These are phyloP conservation scores for Forsythia viridissima DNA, from an alignment of 257 asterid genomes.

Conservation along the genomic window DNA sequence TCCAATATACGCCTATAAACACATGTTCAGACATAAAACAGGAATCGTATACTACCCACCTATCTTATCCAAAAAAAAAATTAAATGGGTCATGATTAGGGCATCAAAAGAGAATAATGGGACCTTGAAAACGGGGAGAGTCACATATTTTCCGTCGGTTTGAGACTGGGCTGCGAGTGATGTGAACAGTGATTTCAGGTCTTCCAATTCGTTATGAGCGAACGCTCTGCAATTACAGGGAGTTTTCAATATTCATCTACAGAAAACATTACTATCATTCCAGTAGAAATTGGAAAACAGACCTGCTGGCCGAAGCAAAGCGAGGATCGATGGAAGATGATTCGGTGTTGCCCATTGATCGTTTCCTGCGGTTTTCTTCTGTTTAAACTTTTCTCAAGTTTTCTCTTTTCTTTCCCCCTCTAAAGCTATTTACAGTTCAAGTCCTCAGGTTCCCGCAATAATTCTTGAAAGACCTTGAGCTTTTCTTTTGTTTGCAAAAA, in stretches of 20 bases:
- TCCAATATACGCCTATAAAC: conserved; percentile 59
- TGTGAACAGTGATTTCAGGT: conserved; percentile 55
- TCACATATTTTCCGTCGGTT: conserved; percentile 47
- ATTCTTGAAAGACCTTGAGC: no score
- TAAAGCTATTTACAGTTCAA: background rate
- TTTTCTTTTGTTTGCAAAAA: no score
- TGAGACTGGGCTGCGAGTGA: conserved; percentile 78
- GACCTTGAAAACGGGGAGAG: conserved; percentile 77
- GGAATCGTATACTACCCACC: background rate
- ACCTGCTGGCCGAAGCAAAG: conserved; percentile 60
- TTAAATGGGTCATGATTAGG: background rate
- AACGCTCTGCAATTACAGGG: conserved; percentile 60
- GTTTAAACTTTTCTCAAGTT: background rate
- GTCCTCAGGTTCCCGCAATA: background rate
- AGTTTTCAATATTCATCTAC: background rate
- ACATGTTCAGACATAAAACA: conserved; percentile 20
- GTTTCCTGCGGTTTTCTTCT: conserved; percentile 11
- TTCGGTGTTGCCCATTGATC: conserved; percentile 68
- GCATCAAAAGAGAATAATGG: background rate
- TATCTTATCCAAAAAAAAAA: conserved; percentile 4
- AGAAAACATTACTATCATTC: background rate
- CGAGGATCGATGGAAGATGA: conserved; percentile 65
- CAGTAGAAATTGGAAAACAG: conserved; percentile 4
- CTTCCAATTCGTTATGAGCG: conserved; percentile 60
- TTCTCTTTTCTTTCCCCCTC: background rate